Evolutionary conservation across 2,329 filamentous ascomycete species (phyloP).

Genomic region (Rachicladosporium sp.): DNA sequence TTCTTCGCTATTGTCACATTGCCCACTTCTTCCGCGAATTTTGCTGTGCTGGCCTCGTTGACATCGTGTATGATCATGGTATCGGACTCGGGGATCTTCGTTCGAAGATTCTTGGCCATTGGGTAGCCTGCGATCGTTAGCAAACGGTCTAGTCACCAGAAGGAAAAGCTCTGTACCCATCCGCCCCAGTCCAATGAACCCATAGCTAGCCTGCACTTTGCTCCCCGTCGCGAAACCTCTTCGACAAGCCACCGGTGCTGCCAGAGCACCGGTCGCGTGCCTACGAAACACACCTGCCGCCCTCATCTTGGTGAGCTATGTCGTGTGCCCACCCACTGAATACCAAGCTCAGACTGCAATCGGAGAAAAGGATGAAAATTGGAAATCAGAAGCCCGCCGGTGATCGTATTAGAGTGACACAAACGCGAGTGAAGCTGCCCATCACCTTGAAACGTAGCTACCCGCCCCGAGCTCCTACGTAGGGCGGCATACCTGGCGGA

Average conservation of each 20-base stretch:
- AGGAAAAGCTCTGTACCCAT: conserved; percentile 27
- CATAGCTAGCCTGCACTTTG: conserved; percentile 33
- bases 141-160: background rate
- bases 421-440: too few relatives aligned
- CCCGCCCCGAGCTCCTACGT: too few relatives aligned
- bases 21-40: conserved; percentile 44
- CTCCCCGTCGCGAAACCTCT: conserved; percentile 33
- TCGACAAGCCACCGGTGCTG: conserved; percentile 10
- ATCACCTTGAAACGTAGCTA: too few relatives aligned
- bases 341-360: too few relatives aligned
- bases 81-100: conserved; percentile 52
- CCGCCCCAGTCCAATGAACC: conserved; percentile 38
- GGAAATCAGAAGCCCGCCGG: too few relatives aligned
- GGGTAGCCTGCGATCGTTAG: conserved; percentile 44
- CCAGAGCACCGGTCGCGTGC: background rate
- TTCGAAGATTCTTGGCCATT: conserved; percentile 60
- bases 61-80: conserved; percentile 54
- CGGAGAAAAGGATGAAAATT: too few relatives aligned
- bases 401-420: too few relatives aligned
- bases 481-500: too few relatives aligned
- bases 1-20: conserved; percentile 45
- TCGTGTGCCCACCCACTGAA: too few relatives aligned
- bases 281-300: too few relatives aligned
- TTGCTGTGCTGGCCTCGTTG: conserved; percentile 43
- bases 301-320: too few relatives aligned